A percentile compares a stretch with the other conserved stretches of the same genome.
phyloP scores from a whole-genome alignment of 306 rosid species.

The Ammopiptanthus mongolicus region DNA sequence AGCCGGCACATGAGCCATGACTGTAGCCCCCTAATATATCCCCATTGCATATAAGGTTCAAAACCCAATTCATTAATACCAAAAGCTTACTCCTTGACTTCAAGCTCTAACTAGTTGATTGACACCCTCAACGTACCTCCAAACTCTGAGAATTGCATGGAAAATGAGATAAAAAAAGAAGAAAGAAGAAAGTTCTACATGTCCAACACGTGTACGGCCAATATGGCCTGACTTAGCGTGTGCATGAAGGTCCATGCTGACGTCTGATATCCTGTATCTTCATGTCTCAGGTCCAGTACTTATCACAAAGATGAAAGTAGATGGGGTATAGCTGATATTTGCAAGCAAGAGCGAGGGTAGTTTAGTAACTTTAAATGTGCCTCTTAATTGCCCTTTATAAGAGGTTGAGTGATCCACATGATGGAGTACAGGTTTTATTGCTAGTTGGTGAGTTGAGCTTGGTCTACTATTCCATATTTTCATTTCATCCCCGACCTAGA shows the following conservation, averaged over 20 bases:
- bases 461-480: conserved; percentile 14
- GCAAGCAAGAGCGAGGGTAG: conserved; percentile 30
- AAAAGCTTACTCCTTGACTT: conserved; percentile 15
- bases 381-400: conserved; percentile 40
- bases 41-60: conserved; percentile 16
- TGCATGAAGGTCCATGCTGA: conserved; percentile 25
- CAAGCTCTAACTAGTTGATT: background rate
- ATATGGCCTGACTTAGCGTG: conserved; percentile 15
- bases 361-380: conserved; percentile 25
- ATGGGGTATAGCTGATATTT: background rate
- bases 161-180: background rate
- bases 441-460: conserved; percentile 8
- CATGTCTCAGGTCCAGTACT: background rate
- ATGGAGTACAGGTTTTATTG: conserved; percentile 31
- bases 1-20: conserved; percentile 36
- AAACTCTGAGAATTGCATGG: background rate
- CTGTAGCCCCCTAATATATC: background rate
- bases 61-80: conserved; percentile 5
- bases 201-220: conserved; percentile 49
- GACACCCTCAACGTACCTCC: conserved; percentile 1
- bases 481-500: background rate
- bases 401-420: conserved; percentile 21
- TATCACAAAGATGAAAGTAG: background rate
- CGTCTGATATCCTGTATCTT: background rate
- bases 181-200: background rate